phyloP scores from a whole-genome alignment of 441 rosid species.

The Gossypium aridum region DNA sequence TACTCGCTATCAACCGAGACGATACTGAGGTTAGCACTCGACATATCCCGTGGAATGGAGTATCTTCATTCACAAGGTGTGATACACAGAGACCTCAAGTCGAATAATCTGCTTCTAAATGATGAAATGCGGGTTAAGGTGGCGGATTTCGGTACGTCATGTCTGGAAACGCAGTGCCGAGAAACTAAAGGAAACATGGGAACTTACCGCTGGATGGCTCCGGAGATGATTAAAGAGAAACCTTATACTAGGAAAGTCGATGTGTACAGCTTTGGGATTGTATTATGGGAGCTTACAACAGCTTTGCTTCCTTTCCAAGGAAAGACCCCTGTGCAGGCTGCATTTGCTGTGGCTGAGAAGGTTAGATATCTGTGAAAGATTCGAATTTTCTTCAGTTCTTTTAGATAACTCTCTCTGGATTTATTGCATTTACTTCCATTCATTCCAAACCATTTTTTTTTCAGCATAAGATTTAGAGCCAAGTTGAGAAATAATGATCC shows the following conservation, averaged over 20 bases:
- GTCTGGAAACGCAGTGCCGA: slow-evolving; percentile 84
- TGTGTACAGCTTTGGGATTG: slow-evolving; percentile 93
- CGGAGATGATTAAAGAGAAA: slow-evolving; percentile 93
- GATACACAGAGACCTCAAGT: slow-evolving; percentile 88
- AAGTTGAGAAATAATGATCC: not conserved
- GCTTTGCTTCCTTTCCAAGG: slow-evolving; percentile 98
- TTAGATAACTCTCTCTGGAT: no score
- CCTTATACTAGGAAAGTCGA: slow-evolving; percentile 86
- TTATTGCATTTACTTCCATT: not conserved
- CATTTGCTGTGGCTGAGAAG: slow-evolving; percentile 97
- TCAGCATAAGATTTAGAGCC: not conserved
- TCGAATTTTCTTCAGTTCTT: not conserved
- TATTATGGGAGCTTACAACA: slow-evolving; percentile 94
- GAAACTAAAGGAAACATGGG: slow-evolving; percentile 92
- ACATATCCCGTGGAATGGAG: slow-evolving; percentile 96
- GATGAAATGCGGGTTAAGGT: slow-evolving; percentile 97
- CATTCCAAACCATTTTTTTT: not conserved
- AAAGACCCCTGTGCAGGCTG: slow-evolving; percentile 97
- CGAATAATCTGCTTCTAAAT: slow-evolving; percentile 80
- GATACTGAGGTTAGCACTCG: slow-evolving; percentile 81
- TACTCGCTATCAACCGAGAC: slow-evolving; percentile 86
- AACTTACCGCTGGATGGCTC: slow-evolving; percentile 97
- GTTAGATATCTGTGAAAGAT: slow-evolving; percentile 25
- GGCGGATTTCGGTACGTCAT: slow-evolving; percentile 91
- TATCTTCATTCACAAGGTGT: slow-evolving; percentile 98